Evolutionary conservation across 2,329 filamentous ascomycete species (phyloP), one percentile per base, ranked within the genome.

Genomic region (Fusarium compactum): DNA sequence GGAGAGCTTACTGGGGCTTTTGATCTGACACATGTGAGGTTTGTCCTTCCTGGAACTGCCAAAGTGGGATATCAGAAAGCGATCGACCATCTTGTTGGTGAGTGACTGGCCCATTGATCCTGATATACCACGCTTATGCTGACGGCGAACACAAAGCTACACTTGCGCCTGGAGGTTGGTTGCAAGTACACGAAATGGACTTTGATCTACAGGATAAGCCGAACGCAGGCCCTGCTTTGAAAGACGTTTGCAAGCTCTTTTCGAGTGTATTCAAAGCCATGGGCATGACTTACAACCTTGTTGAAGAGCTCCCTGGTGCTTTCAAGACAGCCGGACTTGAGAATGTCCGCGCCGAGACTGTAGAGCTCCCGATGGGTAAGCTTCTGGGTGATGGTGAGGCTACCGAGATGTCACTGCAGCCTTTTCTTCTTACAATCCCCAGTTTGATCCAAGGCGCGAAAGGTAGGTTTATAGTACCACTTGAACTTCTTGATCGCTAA

Each of bases 121-220:
- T 38, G 5, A 4, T 6, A 0, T 10, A 10, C 32, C 1, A 18
- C 1, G 0, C 0, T 11, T 11, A 38, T 38, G n/a, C 46, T 68
- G 3, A 51, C 15, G 0, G 1, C 2, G 1, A 10, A 15, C 8
- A 20, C 2, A 11, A 12, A 69, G 54, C 38, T 6, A 69, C 65
- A 3, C 38, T 69, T 11, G 30, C 41, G 1, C 60, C 65, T 22
- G 30, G 65, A 46, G 66, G 58, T 1, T 69, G 66, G 60, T 14
- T 69, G 0, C 65, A 69, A 24, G 47, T 69, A 1, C 56, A 69
- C 6, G 67, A 69, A n/a, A 56, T 68, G 50, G 65, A 68, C 3
- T 40, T 68, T 40, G 29, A 47, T 27, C 29, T 43, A 1, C 9
- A 46, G 4, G 32, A 45, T 6, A 60, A 15, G 2, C 18, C 20